Evolutionary conservation across 140 eudicot species (phyloP).

Genomic region (Artemisia princeps): DNA sequence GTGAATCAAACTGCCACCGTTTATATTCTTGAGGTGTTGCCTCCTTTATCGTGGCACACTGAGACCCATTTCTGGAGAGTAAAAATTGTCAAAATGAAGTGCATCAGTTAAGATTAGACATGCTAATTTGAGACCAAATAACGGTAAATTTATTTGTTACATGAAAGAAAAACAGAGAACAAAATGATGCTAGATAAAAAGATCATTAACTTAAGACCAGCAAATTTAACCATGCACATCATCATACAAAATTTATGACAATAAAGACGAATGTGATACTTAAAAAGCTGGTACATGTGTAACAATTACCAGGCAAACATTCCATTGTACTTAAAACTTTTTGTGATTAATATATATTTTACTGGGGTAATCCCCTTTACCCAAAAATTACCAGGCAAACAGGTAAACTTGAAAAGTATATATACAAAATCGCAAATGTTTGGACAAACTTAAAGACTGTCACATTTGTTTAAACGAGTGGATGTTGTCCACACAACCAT

Average conservation of each 20-base stretch:
- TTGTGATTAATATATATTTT: no score
- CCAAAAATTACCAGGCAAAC: no score
- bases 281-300: no score
- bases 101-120: constrained; percentile 4
- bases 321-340: no score
- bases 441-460: not conserved
- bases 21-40: not conserved
- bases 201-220: not conserved
- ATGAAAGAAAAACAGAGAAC: not conserved
- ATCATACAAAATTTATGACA: no score
- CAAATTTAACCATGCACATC: no score
- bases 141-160: not conserved
- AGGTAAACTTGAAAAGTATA: no score
- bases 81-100: constrained; percentile 11
- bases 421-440: no score
- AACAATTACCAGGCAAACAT: no score
- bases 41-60: constrained; percentile 59
- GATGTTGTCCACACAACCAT: not conserved
- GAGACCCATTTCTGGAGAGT: constrained; percentile 46
- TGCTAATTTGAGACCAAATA: not conserved
- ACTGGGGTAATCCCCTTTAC: no score
- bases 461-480: not conserved
- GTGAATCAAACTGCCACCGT: constrained; percentile 14
- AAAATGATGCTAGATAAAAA: not conserved
- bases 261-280: no score